Base-by-base conservation (phyloP, 78 protist species). In the Dictyostelium purpureum region DNA sequence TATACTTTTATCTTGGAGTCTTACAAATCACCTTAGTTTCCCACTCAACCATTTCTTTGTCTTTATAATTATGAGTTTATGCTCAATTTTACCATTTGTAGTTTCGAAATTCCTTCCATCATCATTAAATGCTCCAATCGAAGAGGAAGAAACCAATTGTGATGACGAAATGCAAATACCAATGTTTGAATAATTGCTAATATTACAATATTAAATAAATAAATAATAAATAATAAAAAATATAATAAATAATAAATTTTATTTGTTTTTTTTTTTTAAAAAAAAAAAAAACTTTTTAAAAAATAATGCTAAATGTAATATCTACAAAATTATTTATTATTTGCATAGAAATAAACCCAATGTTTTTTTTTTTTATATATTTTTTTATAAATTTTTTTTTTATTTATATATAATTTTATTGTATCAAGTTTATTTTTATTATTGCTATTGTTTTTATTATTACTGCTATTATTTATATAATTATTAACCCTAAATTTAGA, bases 1-100 rank as follows among this genome's bases (percentile, higher is more conserved):
- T 4, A 54, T 65, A 2, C 19, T 37, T 16, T 42, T 85, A 21
- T 79, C 92, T 26, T 85, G 92, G 92, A 38, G 63, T 9, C 26
- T 85, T 9, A 56, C 83, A 9, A 43, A 49, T 57, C 38, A 47
- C 21, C 31, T 26, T 14, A 59, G 75, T 14, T 85, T 85, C 76
- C 92, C 92, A 2, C 33, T 85, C n/a, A 73, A 85, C 18, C 52
- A 73, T 33, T 73, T 18, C 54, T 73, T 85, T 28, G 40, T 74
- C 1, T 85, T 70, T 6, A 47, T 85, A 6, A 16, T 85, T 0
- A 85, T 85, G 92, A 9, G 38, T 31, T 0, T 47, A 4, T 5
- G 42, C 10, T 12, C 12, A 1, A 0, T 74, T 0, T 28, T 21
- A 14, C 82, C 92, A 33, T 26, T 28, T 4, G 56, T 85, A 11